These are phyloP conservation scores for Podospora anserina DNA, from an alignment of 495 filamentous ascomycete genomes.

Conservation along the genomic window DNA sequence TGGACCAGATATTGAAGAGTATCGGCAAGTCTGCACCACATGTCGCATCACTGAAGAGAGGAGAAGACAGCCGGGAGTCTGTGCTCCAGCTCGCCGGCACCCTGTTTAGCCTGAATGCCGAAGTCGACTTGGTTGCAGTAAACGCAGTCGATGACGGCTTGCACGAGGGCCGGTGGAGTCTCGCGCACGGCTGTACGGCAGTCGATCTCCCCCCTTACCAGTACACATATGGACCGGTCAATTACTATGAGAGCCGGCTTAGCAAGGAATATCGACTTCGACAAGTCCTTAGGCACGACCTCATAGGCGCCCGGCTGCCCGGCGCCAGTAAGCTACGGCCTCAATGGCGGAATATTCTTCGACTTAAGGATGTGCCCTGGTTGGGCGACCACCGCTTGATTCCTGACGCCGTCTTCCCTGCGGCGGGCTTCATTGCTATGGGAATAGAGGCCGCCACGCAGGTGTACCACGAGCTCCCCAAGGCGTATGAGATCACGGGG, in stretches of 20 bases:
- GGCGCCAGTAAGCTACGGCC: conserved; percentile 32
- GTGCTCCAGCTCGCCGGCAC: conserved; percentile 36
- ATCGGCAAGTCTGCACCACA: conserved; percentile 32
- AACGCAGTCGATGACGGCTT: neutral
- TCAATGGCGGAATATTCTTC: conserved; percentile 43
- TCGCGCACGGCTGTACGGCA: conserved; percentile 2
- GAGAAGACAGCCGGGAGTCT: conserved; percentile 33
- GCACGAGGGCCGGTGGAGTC: no score
- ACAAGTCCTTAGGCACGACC: conserved; percentile 36
- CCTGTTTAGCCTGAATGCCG: conserved; percentile 31
- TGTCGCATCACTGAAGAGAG: conserved; percentile 32
- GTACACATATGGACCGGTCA: conserved; percentile 38
- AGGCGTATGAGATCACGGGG: neutral
- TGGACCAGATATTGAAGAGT: conserved; percentile 42
- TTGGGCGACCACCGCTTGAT: conserved; percentile 38
- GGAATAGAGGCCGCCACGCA: conserved; percentile 44
- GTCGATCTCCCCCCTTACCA: conserved; percentile 48
- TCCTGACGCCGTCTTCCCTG: conserved; percentile 48
- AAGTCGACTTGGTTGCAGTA: conserved; percentile 2
- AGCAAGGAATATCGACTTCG: conserved; percentile 39
- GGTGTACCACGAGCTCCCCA: neutral
- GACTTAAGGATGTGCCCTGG: conserved; percentile 42
- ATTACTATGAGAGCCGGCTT: conserved; percentile 40
- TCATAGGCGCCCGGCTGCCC: conserved; percentile 39
- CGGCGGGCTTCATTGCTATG: conserved; percentile 46